Base-by-base conservation (phyloP, 352 stramenopile genomes). In the Globisporangium takayamanum region DNA sequence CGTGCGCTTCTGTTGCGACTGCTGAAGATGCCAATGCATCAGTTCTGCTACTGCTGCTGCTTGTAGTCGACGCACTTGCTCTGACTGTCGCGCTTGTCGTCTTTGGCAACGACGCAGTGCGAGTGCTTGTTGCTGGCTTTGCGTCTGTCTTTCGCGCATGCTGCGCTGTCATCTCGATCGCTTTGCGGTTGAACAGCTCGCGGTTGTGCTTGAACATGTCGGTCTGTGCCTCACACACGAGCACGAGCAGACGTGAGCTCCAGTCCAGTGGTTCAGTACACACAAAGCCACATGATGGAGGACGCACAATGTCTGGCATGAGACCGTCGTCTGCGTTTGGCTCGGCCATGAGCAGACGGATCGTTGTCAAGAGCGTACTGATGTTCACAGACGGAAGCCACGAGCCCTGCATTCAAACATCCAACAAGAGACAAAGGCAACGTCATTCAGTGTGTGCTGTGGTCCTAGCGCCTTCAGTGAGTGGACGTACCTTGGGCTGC, bases 301-400 rank as follows among this genome's bases (percentile, higher is more conserved):
- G 2, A 30, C 73, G 20, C 72, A 92, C 83, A 65, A 92, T 94
- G 16, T 97, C 89, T 1, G 89, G 81, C 84, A 96, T 95, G 50
- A 97, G 68, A 0, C 89, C 87, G 55, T 97, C 89, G 58, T 96
- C 88, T 8, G 87, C 85, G 62, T 97, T 97, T 10, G 89, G 88
- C 59, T 95, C 85, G 12, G 80, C 86, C 78, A 97, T 94, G n/a
- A 97, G 73, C 59, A 96, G 63, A 6, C 89, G 83, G 63, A 97
- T 94, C 0, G 87, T 96, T 10, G 89, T 95, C 26, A 97, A 66
- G 55, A 97, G 64, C 18, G 88, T 97, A 50, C 81, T 87, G 51
- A 97, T 90, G 63, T 96, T 97, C 28, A 97, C 89, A 1, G 85
- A 96, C n/a, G 89, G 88, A 26, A 91, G 72, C 89, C 89, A 97